Evolutionary conservation across 2,329 filamentous ascomycete genomes (phyloP).

Genomic region (Fusarium avenaceum): DNA sequence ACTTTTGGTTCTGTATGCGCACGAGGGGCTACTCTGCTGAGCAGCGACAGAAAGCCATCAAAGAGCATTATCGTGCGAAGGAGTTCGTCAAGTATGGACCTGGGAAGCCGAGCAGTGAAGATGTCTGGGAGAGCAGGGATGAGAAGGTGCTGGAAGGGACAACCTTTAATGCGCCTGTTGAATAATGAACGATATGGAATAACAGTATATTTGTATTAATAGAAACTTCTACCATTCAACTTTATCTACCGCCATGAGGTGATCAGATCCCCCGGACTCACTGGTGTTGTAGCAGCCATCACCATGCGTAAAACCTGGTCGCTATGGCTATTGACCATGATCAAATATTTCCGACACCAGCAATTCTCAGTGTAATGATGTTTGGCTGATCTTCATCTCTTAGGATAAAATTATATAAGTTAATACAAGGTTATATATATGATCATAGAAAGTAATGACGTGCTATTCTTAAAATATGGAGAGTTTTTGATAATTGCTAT

Average conservation of each 20-base stretch:
- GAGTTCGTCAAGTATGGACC: constrained; percentile 73
- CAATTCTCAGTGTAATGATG: too few relatives aligned
- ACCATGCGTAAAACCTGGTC: too few relatives aligned
- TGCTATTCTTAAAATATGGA: too few relatives aligned
- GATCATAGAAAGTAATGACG: too few relatives aligned
- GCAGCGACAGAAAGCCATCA: constrained; percentile 72
- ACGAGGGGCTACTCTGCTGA: constrained; percentile 73
- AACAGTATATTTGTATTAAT: constrained; percentile 7
- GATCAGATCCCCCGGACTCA: too few relatives aligned
- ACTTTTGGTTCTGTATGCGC: constrained; percentile 99
- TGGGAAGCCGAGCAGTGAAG: constrained; percentile 81
- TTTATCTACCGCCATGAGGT: too few relatives aligned
- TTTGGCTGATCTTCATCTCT: too few relatives aligned
- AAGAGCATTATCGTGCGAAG: constrained; percentile 76
- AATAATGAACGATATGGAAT: constrained; percentile 36
- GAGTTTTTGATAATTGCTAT: too few relatives aligned
- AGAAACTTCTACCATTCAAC: background rate
- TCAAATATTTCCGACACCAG: too few relatives aligned
- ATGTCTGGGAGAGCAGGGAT: constrained; percentile 85
- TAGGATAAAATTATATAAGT: too few relatives aligned
- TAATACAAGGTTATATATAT: too few relatives aligned
- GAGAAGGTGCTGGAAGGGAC: constrained; percentile 67
- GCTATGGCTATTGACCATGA: background rate
- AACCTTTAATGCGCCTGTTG: constrained; percentile 61
- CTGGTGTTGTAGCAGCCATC: too few relatives aligned